Evolutionary conservation across 139 green algal genomes (phyloP).

Genomic region (Closterium sp.): DNA sequence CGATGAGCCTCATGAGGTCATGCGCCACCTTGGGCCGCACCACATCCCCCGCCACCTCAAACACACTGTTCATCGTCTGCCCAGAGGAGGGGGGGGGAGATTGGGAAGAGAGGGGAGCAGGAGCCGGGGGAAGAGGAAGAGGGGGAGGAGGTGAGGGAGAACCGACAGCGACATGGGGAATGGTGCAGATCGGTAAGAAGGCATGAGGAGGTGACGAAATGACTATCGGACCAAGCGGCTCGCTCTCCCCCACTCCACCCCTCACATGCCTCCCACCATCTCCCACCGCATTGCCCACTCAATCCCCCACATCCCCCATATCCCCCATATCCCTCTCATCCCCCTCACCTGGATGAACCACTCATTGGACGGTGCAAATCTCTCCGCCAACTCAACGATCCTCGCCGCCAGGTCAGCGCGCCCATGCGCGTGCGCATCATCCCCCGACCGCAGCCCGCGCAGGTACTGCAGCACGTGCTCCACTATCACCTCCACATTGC

Average conservation of each 20-base stretch:
- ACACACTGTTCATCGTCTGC: slow-evolving; percentile 80
- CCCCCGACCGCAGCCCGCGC: slow-evolving; percentile 33
- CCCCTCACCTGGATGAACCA: slow-evolving; percentile 80
- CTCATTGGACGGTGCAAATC: slow-evolving; percentile 78
- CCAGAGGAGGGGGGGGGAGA: background rate
- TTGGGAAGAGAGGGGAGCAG: background rate
- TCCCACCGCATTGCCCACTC: background rate
- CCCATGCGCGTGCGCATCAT: slow-evolving; percentile 27
- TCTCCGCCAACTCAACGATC: slow-evolving; percentile 81
- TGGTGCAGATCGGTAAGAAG: background rate
- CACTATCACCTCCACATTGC: slow-evolving; percentile 92
- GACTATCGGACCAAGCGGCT: background rate
- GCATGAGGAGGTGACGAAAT: background rate
- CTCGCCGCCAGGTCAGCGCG: slow-evolving; percentile 59
- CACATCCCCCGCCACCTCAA: slow-evolving; percentile 80
- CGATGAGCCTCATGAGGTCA: slow-evolving; percentile 82
- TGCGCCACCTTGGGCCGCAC: slow-evolving; percentile 71
- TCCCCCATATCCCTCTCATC: too few relatives aligned
- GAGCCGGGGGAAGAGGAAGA: background rate
- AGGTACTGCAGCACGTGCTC: slow-evolving; percentile 90
- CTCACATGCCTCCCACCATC: background rate
- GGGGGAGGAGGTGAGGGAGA: background rate
- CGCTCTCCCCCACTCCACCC: background rate
- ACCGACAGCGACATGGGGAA: background rate
- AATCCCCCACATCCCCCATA: background rate